Evolutionary conservation across 2,329 filamentous ascomycete species (phyloP).

Genomic region (Aspergillus sclerotialis): DNA sequence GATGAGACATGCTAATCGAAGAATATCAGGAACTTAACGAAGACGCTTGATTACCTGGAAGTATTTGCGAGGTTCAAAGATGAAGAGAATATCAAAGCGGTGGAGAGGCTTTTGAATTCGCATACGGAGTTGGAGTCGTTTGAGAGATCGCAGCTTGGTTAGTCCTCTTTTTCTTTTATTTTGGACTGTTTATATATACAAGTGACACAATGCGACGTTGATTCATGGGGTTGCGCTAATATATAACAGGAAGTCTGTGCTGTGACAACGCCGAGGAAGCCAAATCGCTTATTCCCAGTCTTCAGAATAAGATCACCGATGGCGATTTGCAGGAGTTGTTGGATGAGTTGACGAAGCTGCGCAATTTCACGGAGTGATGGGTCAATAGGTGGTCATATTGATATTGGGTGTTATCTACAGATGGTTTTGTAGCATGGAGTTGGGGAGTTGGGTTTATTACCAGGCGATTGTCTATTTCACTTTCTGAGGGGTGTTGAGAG

Average conservation of each 20-base stretch:
- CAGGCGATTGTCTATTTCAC: not conserved
- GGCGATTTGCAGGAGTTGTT: conserved; percentile 81
- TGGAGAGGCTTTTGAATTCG: conserved; percentile 75
- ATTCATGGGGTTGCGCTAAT: too few species aligned
- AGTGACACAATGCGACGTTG: not conserved
- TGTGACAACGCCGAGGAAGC: conserved; percentile 92
- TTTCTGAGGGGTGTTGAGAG: too few species aligned
- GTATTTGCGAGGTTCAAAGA: conserved; percentile 94
- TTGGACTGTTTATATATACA: not conserved
- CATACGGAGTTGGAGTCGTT: conserved; percentile 77
- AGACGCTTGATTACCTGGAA: conserved; percentile 88
- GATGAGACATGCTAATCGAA: not conserved
- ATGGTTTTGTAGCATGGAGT: conserved; percentile 19
- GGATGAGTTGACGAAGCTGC: conserved; percentile 81
- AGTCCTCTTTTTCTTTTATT: conserved; percentile 16
- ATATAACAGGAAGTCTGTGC: conserved; percentile 68
- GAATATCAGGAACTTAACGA: conserved; percentile 57
- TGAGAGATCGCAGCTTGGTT: conserved; percentile 87
- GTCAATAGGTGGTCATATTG: conserved; percentile 1
- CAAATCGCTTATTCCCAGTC: conserved; percentile 85
- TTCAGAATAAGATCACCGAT: conserved; percentile 84
- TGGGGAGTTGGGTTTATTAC: conserved; percentile 11
- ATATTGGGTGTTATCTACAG: conserved; percentile 5
- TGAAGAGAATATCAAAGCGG: conserved; percentile 89
- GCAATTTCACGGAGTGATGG: conserved; percentile 39